phyloP scores from a whole-genome alignment of 495 filamentous ascomycete genomes.

The Talaromyces ruber region DNA sequence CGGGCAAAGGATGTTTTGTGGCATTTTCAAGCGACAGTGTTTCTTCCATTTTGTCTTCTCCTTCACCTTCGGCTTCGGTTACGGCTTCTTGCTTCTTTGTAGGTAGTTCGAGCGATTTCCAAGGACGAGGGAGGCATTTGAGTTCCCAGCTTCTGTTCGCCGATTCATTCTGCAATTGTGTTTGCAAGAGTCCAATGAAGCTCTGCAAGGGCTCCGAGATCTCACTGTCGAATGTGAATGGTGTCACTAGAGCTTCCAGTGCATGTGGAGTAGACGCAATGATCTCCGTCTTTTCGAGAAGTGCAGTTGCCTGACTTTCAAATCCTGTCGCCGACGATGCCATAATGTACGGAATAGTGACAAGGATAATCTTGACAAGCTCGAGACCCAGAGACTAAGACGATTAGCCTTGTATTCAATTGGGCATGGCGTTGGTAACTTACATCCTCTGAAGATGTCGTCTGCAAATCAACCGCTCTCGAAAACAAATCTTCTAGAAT shows the following conservation, averaged over 20 bases:
- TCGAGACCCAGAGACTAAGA: conserved; percentile 60
- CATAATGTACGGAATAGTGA: conserved; percentile 88
- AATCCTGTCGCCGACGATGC: conserved; percentile 56
- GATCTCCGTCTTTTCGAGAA: conserved; percentile 90
- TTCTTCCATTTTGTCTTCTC: conserved; percentile 9
- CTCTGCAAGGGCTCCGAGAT: conserved; percentile 50
- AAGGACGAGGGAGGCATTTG: conserved; percentile 75
- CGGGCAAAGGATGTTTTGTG: conserved; percentile 65
- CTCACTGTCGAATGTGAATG: conserved; percentile 56
- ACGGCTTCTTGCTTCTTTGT: conserved; percentile 28
- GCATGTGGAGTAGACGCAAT: conserved; percentile 78
- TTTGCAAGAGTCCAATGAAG: conserved; percentile 76
- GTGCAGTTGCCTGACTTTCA: conserved; percentile 57
- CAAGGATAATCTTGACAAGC: conserved; percentile 88
- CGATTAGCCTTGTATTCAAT: not conserved
- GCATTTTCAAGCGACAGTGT: conserved; percentile 37
- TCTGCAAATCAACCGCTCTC: conserved; percentile 80
- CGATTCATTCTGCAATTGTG: conserved; percentile 66
- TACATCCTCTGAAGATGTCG: conserved; percentile 82
- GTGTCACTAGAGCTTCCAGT: conserved; percentile 74
- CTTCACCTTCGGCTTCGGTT: conserved; percentile 21
- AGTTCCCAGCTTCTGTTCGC: conserved; percentile 62
- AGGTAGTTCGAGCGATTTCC: conserved; percentile 44
- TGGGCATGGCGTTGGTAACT: conserved; percentile 19
- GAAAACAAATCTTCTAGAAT: conserved; percentile 78